A percentile compares a stretch with the other conserved stretches of the same genome.
Conservation (phyloP, 2,329 filamentous ascomycete species). For the Aureobasidium vineae region DNA sequence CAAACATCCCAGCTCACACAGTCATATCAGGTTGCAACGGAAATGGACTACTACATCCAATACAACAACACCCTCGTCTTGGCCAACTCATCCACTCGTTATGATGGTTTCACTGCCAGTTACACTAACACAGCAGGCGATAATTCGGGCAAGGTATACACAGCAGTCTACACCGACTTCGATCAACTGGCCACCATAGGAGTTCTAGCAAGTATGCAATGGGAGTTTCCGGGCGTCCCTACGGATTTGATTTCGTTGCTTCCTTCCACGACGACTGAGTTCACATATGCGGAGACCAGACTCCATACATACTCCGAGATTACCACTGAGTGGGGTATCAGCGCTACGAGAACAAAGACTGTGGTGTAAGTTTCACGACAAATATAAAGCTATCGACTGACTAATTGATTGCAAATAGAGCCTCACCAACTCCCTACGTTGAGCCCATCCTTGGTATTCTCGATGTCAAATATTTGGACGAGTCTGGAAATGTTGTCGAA, state of each 20-base stretch:
- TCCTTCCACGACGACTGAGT: neutral
- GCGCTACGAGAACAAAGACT: neutral
- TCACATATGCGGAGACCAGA: neutral
- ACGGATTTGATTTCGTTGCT: neutral
- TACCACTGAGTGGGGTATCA: neutral
- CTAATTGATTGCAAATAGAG: neutral
- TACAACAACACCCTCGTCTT: constrained; percentile 18
- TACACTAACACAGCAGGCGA: neutral
- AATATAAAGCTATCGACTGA: neutral
- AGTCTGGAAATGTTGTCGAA: neutral
- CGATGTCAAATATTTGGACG: neutral
- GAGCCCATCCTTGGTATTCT: neutral
- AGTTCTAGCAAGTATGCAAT: constrained; percentile 11
- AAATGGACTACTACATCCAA: constrained; percentile 17
- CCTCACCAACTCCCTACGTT: neutral
- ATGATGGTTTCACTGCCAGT: neutral
- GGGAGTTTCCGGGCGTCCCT: constrained; percentile 1
- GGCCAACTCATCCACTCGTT: neutral
- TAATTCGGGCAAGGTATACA: neutral
- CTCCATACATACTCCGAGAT: neutral
- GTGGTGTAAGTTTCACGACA: neutral
- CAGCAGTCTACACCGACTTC: neutral
- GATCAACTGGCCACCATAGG: neutral
- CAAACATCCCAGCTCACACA: neutral
- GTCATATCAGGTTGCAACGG: neutral